Percentiles rank a stretch among this genome's conserved stretches.
Conservation (phyloP, 257 asterid genomes). For the Misopates orontium region DNA sequence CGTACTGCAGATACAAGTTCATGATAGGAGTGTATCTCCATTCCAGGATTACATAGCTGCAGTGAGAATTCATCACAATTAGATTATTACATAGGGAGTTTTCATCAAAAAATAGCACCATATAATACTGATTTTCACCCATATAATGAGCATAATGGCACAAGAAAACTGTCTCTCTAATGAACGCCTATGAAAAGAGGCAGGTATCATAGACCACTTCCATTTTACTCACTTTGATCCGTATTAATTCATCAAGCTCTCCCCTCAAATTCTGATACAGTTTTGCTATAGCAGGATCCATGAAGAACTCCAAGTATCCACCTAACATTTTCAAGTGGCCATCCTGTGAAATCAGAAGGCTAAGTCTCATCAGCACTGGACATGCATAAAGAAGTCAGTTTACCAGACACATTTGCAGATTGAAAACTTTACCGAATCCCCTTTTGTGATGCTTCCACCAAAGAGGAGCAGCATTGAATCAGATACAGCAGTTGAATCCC, state of each 20-base stretch:
- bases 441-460: constrained; percentile 79
- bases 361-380: constrained; percentile 25
- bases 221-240: constrained; percentile 61
- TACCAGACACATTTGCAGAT: constrained; percentile 10
- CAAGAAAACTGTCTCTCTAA: constrained; percentile 13
- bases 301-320: constrained; percentile 87
- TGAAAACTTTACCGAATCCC: constrained; percentile 52
- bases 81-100: background rate
- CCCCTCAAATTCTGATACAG: constrained; percentile 64
- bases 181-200: background rate
- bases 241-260: constrained; percentile 79
- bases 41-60: constrained; percentile 80
- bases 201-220: constrained; percentile 18
- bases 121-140: background rate
- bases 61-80: constrained; percentile 14
- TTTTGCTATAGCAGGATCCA: constrained; percentile 70
- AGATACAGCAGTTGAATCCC: constrained; percentile 91
- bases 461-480: constrained; percentile 87
- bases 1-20: constrained; percentile 76
- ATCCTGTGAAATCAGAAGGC: constrained; percentile 50
- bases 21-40: constrained; percentile 69
- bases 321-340: constrained; percentile 89
- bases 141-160: constrained; percentile 16
- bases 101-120: background rate
- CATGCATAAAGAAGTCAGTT: background rate